Conservation (phyloP, 2,329 filamentous ascomycete species). For the Endothia cerciana region DNA sequence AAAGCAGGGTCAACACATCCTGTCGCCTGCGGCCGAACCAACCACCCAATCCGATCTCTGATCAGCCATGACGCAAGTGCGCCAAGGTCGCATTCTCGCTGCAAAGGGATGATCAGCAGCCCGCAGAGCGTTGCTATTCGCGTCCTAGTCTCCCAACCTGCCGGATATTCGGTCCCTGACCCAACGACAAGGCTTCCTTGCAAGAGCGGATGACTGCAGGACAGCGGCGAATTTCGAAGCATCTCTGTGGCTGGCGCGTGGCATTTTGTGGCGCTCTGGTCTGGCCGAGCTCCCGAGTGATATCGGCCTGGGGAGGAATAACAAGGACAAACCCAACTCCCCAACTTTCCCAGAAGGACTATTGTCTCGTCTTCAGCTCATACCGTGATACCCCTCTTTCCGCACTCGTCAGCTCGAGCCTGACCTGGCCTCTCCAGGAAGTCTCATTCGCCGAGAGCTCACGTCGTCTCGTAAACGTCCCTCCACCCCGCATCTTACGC, state of each 20-base stretch:
- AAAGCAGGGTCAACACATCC: background rate
- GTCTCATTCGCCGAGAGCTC: background rate
- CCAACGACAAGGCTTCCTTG: background rate
- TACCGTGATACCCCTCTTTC: background rate
- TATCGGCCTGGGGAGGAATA: background rate
- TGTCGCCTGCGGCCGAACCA: background rate
- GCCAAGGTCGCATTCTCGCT: background rate
- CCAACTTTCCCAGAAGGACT: background rate
- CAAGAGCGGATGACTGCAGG: background rate
- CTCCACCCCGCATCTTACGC: background rate
- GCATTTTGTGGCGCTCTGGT: background rate
- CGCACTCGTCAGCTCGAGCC: background rate
- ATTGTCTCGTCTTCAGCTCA: slow-evolving; percentile 2
- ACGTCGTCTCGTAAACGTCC: background rate
- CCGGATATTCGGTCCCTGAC: slow-evolving; percentile 14
- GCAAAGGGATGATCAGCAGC: slow-evolving; percentile 1
- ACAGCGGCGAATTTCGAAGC: background rate
- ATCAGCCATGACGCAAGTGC: slow-evolving; percentile 2
- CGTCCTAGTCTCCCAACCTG: slow-evolving; percentile 14
- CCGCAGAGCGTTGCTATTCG: slow-evolving; percentile 25
- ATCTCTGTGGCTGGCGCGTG: background rate
- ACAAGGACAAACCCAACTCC: background rate
- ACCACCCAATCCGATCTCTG: slow-evolving; percentile 2
- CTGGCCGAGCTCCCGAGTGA: background rate
- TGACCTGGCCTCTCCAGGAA: background rate